These are phyloP conservation scores for Alternaria atra DNA, from an alignment of 2,329 filamentous ascomycete genomes.

Conservation along the genomic window DNA sequence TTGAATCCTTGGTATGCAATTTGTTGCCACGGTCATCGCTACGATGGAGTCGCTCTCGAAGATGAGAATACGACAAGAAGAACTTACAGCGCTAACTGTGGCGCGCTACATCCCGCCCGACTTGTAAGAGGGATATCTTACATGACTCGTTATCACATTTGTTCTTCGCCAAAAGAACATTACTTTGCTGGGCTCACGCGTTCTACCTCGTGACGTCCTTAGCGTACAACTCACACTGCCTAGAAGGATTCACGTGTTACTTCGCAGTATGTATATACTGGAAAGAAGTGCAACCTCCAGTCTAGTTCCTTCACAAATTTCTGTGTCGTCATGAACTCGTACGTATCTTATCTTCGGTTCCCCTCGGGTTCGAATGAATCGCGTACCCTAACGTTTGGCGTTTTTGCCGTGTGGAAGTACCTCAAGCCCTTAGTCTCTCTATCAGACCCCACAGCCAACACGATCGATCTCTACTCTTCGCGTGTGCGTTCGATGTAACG, in stretches of 20 bases:
- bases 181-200: not conserved
- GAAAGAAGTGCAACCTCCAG: not conserved
- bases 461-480: not conserved
- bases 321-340: not conserved
- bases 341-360: not conserved
- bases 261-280: not conserved
- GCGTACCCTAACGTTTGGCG: not conserved
- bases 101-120: not conserved
- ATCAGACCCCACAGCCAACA: not conserved
- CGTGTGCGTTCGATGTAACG: conserved; percentile 16
- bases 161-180: not conserved
- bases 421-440: not conserved
- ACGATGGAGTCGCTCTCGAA: not conserved
- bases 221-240: not conserved
- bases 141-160: not conserved
- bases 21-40: not conserved
- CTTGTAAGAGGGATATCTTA: not conserved
- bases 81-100: not conserved
- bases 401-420: not conserved
- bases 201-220: not conserved
- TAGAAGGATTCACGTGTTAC: not conserved
- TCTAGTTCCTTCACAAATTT: not conserved
- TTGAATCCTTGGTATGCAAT: not conserved
- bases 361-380: not conserved
- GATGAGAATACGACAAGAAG: not conserved